These are phyloP conservation scores for Pharus latifolius DNA, from an alignment of 176 grass and related monocot genomes.

Conservation along the genomic window DNA sequence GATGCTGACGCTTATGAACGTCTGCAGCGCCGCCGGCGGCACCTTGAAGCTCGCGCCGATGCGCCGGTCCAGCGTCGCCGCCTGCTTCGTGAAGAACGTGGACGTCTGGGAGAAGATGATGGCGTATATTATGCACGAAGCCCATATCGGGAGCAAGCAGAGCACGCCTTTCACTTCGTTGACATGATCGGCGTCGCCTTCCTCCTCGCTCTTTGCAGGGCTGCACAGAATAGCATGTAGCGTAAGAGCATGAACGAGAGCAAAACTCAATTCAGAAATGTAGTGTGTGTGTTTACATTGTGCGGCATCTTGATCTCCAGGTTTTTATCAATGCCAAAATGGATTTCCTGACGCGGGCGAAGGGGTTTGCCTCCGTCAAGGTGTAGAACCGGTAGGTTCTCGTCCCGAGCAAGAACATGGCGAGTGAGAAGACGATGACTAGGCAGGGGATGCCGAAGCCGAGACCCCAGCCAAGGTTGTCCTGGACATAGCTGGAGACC, in stretches of 20 bases:
- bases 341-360: not conserved
- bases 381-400: constrained; percentile 8
- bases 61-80: constrained; percentile 27
- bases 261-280: no score
- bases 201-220: not conserved
- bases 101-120: not conserved
- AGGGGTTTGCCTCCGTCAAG: not conserved
- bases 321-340: not conserved
- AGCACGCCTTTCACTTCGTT: not conserved
- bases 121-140: constrained; percentile 26
- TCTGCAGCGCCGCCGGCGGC: constrained; percentile 24
- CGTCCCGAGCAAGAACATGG: constrained; percentile 10
- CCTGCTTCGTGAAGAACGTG: constrained; percentile 50
- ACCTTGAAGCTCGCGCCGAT: constrained; percentile 16
- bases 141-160: constrained; percentile 42
- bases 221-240: no score
- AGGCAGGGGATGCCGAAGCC: constrained; percentile 1
- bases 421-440: constrained; percentile 1
- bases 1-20: not conserved
- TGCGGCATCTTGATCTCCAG: not conserved
- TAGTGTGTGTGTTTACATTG: no score
- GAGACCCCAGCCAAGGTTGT: not conserved
- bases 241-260: no score
- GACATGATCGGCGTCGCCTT: not conserved
- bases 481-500: not conserved